Evolutionary conservation across 2,329 filamentous ascomycete species (phyloP).

Genomic region (Alternaria incomplexa): DNA sequence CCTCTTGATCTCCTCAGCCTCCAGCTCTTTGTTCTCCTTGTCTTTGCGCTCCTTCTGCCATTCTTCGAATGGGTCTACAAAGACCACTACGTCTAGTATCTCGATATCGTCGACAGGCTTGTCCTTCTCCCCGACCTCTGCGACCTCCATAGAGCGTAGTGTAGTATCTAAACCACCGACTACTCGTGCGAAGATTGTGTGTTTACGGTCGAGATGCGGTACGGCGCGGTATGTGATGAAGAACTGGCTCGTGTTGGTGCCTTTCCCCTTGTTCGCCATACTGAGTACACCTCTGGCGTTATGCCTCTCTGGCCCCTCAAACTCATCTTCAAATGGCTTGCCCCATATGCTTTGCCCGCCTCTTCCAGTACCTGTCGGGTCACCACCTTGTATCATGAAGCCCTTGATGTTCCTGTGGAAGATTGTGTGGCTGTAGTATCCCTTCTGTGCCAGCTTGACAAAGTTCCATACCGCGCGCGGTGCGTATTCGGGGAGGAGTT

Average conservation of each 20-base stretch:
- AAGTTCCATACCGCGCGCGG: conserved; percentile 98
- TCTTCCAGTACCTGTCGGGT: conserved; percentile 88
- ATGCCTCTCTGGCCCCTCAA: conserved; percentile 88
- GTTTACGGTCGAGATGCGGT: conserved; percentile 89
- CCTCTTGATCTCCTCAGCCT: conserved; percentile 66
- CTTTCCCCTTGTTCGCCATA: conserved; percentile 99
- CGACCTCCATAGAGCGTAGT: conserved; percentile 76
- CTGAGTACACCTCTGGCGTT: conserved; percentile 78
- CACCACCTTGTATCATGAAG: conserved; percentile 98
- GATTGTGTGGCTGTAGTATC: conserved; percentile 82
- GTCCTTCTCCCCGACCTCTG: conserved; percentile 75
- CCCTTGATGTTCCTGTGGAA: conserved; percentile 95
- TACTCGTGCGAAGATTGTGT: conserved; percentile 93
- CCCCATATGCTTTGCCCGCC: conserved; percentile 94
- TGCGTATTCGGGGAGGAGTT: conserved; percentile 88
- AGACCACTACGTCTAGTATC: conserved; percentile 83
- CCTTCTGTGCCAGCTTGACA: conserved; percentile 81
- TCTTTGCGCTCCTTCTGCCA: conserved; percentile 72
- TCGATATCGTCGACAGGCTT: conserved; percentile 77
- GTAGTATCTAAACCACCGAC: conserved; percentile 76
- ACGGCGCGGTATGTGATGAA: conserved; percentile 89
- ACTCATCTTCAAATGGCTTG: conserved; percentile 91
- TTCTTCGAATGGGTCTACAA: conserved; percentile 94
- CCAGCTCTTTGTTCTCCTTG: conserved; percentile 65
- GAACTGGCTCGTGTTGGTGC: conserved; percentile 94